Conservation (phyloP, 139 green algal genomes). For the Picochlorum sp. region DNA sequence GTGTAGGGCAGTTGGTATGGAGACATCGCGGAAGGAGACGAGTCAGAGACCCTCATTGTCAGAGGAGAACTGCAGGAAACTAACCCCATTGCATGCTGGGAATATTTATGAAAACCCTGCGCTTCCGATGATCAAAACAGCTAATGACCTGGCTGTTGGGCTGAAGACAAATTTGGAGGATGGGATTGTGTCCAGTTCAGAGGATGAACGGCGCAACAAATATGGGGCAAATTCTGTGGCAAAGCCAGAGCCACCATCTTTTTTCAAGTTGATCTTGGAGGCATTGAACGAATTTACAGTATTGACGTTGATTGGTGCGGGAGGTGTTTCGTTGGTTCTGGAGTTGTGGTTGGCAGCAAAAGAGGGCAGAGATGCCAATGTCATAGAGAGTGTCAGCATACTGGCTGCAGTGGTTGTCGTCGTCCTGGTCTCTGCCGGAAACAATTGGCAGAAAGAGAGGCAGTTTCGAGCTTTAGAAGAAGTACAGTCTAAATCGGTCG, state of each 20-base stretch:
- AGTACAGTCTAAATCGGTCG: conserved; percentile 44
- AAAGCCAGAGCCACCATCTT: background rate
- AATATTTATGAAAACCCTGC: background rate
- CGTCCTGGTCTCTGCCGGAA: conserved; percentile 56
- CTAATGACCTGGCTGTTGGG: background rate
- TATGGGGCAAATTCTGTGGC: background rate
- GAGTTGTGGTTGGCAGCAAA: conserved; percentile 16
- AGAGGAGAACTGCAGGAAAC: background rate
- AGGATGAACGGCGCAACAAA: background rate
- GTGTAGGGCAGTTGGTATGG: background rate
- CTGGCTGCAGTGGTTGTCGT: conserved; percentile 65
- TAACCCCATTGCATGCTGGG: background rate
- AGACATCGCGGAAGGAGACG: background rate
- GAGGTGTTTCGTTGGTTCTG: conserved; percentile 43
- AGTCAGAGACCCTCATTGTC: background rate
- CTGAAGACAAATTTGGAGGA: background rate
- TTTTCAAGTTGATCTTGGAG: conserved; percentile 9
- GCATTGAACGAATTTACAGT: conserved; percentile 46
- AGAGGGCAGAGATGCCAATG: conserved; percentile 15
- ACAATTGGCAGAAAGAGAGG: conserved; percentile 81
- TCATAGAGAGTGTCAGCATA: conserved; percentile 68
- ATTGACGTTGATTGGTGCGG: conserved; percentile 47
- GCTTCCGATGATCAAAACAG: background rate
- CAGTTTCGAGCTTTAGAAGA: conserved; percentile 76
- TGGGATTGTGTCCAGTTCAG: background rate